A percentile compares a stretch with the other conserved stretches of the same genome.
Conservation (phyloP, 345 rosid species). For the Garcia nutans region DNA sequence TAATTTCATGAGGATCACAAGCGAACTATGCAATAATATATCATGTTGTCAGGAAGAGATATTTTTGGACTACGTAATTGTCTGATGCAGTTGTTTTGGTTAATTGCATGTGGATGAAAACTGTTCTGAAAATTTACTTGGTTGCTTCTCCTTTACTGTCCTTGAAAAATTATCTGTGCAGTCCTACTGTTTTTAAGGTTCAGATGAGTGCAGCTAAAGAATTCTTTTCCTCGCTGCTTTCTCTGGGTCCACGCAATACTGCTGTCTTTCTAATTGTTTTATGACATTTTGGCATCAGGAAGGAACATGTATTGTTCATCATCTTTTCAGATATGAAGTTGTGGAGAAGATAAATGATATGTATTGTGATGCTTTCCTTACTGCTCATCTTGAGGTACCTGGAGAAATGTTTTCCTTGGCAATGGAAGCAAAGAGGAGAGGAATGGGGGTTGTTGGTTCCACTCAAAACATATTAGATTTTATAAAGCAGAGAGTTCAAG, state of each 20-base stretch:
- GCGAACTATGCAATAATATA: neutral
- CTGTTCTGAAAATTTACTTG: neutral
- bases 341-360: constrained; percentile 79
- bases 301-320: constrained; percentile 90
- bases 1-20: neutral
- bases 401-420: constrained; percentile 99
- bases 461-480: constrained; percentile 89
- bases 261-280: constrained; percentile 1
- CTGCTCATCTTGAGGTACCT: constrained; percentile 96
- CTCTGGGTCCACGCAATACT: neutral
- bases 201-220: neutral
- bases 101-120: neutral
- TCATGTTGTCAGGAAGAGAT: neutral
- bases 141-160: neutral
- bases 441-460: constrained; percentile 96
- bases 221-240: neutral
- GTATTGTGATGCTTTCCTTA: constrained; percentile 88
- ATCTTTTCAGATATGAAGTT: constrained; percentile 89
- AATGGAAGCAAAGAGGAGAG: constrained; percentile 89
- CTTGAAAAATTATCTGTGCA: neutral
- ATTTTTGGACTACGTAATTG: neutral
- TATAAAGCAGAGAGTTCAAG: constrained; percentile 74
- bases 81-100: neutral
- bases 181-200: neutral
- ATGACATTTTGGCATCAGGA: constrained; percentile 46